Evolutionary conservation across 2,329 filamentous ascomycete genomes (phyloP).

Genomic region (Thermomyces lanuginosus): DNA sequence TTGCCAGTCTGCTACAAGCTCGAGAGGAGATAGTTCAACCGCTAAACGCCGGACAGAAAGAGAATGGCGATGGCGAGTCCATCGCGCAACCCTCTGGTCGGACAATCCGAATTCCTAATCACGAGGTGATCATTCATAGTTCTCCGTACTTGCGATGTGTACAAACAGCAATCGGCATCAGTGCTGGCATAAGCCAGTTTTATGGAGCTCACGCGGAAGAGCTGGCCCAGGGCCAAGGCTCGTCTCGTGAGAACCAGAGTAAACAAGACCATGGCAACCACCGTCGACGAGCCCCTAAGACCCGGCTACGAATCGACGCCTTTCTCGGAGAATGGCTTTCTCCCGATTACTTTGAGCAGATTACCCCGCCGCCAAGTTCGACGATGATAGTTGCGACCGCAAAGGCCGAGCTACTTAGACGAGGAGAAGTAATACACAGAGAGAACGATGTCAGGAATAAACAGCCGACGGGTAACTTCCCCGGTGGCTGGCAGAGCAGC

Average conservation of each 20-base stretch:
- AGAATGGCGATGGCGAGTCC: too few relatives aligned
- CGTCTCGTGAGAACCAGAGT: too few relatives aligned
- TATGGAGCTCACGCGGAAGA: constrained; percentile 10
- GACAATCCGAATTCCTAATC: constrained; percentile 25
- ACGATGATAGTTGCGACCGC: constrained; percentile 76
- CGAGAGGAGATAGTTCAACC: constrained; percentile 21
- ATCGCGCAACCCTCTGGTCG: too few relatives aligned
- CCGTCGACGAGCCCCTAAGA: constrained; percentile 5
- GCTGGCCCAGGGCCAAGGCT: neutral
- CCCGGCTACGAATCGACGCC: constrained; percentile 60
- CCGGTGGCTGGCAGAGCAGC: constrained; percentile 38
- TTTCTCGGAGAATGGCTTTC: constrained; percentile 93
- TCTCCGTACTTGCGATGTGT: constrained; percentile 91
- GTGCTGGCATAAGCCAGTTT: constrained; percentile 54
- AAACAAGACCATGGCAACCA: too few relatives aligned
- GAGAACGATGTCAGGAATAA: constrained; percentile 19
- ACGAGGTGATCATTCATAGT: constrained; percentile 71
- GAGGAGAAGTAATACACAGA: constrained; percentile 47
- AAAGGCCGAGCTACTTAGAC: constrained; percentile 68
- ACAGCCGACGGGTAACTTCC: constrained; percentile 32
- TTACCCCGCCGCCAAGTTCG: constrained; percentile 73
- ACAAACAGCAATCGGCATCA: constrained; percentile 78
- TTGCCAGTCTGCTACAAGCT: constrained; percentile 51
- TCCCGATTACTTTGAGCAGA: constrained; percentile 82
- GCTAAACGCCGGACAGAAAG: constrained; percentile 4